Percentiles rank a stretch among this genome's conserved stretches.
These are phyloP conservation scores for Calonectria pseudoturangicola DNA, from an alignment of 2,329 filamentous ascomycete species.

Conservation along the genomic window DNA sequence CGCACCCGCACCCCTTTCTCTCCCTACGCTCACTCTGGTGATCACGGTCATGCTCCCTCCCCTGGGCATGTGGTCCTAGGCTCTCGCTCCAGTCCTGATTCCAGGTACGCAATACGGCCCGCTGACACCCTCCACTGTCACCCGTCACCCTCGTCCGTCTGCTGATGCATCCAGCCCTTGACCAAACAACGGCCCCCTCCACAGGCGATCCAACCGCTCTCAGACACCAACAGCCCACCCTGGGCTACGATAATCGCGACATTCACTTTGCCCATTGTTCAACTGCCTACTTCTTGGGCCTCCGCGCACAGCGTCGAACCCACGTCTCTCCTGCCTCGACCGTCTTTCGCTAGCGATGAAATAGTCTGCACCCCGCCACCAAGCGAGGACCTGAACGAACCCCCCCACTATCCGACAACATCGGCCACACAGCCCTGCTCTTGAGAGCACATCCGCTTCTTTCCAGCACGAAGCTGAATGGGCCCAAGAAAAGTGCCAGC, in stretches of 20 bases:
- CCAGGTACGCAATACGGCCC: slow-evolving; percentile 48
- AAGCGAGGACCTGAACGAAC: slow-evolving; percentile 41
- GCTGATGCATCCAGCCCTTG: slow-evolving; percentile 49
- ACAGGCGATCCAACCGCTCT: slow-evolving; percentile 36
- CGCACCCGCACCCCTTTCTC: slow-evolving; percentile 16
- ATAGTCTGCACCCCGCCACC: slow-evolving; percentile 47
- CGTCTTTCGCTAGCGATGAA: slow-evolving; percentile 49
- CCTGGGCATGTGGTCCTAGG: slow-evolving; percentile 51
- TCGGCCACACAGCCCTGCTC: slow-evolving; percentile 37
- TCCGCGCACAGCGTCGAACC: slow-evolving; percentile 27
- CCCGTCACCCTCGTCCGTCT: slow-evolving; percentile 46
- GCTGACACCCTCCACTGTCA: slow-evolving; percentile 49
- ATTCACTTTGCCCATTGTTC: slow-evolving; percentile 39
- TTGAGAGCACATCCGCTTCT: slow-evolving; percentile 2
- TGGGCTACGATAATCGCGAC: slow-evolving; percentile 40
- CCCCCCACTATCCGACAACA: slow-evolving; percentile 43
- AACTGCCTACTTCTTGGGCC: slow-evolving; percentile 23
- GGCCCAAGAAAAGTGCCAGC: slow-evolving; percentile 2
- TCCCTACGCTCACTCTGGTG: slow-evolving; percentile 41
- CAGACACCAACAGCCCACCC: slow-evolving; percentile 40
- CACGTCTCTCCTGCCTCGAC: slow-evolving; percentile 26
- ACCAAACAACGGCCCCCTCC: slow-evolving; percentile 35
- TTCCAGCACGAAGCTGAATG: slow-evolving; percentile 23
- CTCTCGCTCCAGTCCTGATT: slow-evolving; percentile 19
- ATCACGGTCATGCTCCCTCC: slow-evolving; percentile 53